These are phyloP conservation scores for Posidonia australis DNA, from an alignment of 106 monocot genomes.

Conservation along the genomic window DNA sequence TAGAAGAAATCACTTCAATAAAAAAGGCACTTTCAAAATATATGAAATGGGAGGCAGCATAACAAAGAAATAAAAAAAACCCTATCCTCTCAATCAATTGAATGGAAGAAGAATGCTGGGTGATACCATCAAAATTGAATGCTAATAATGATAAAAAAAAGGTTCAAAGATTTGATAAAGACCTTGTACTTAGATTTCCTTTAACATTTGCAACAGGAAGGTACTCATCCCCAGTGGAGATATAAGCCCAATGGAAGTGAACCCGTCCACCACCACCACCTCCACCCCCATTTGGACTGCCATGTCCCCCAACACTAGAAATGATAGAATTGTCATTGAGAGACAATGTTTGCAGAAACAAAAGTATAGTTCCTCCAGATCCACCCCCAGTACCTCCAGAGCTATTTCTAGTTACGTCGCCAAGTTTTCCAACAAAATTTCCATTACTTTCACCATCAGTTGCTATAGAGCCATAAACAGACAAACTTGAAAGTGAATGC, in stretches of 20 bases:
- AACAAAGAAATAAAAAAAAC: too few species aligned
- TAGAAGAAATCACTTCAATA: too few species aligned
- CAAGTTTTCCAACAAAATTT: neutral
- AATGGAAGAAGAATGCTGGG: too few species aligned
- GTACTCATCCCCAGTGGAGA: slow-evolving; percentile 86
- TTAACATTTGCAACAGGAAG: slow-evolving; percentile 66
- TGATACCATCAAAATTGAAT: too few species aligned
- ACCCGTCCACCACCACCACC: slow-evolving; percentile 91
- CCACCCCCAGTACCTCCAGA: slow-evolving; percentile 75
- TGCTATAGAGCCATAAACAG: slow-evolving; percentile 56
- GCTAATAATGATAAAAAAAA: neutral
- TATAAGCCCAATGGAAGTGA: slow-evolving; percentile 92
- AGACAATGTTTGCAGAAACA: slow-evolving; percentile 50
- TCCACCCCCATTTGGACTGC: slow-evolving; percentile 62
- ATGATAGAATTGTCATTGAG: slow-evolving; percentile 52
- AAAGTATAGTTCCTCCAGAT: slow-evolving; percentile 91
- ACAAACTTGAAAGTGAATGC: slow-evolving; percentile 56
- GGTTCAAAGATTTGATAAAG: neutral
- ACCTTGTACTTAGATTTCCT: slow-evolving; percentile 69
- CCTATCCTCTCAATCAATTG: too few species aligned
- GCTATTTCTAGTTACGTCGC: slow-evolving; percentile 8
- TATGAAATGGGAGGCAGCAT: too few species aligned
- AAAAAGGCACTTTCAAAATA: too few species aligned
- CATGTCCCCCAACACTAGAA: slow-evolving; percentile 83
- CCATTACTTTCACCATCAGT: slow-evolving; percentile 75